Conservation (phyloP, 2,329 filamentous ascomycete genomes). For the Calonectria pauciramosa region DNA sequence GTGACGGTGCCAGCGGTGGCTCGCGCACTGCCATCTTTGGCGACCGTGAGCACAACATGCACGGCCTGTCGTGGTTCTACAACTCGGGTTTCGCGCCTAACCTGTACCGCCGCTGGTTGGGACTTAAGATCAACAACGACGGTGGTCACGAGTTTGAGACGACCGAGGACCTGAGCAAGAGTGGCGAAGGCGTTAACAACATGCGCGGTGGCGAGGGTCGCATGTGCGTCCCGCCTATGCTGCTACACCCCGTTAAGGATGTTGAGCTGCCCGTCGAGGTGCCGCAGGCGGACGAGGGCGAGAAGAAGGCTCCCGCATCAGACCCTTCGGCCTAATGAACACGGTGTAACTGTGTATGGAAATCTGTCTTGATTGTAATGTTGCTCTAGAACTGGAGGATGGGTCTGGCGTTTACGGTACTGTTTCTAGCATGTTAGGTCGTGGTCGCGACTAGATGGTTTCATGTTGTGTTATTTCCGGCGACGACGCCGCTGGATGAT, state of each 20-base stretch:
- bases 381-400: slow-evolving; percentile 13
- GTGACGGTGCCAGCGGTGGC: slow-evolving; percentile 81
- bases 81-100: slow-evolving; percentile 85
- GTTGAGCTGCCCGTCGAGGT: slow-evolving; percentile 76
- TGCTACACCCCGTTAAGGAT: slow-evolving; percentile 89
- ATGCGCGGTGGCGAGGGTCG: slow-evolving; percentile 81
- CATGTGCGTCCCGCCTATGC: slow-evolving; percentile 92
- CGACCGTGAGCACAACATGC: slow-evolving; percentile 90
- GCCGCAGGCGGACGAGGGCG: slow-evolving; percentile 60
- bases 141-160: slow-evolving; percentile 83
- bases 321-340: slow-evolving; percentile 57
- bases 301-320: slow-evolving; percentile 53
- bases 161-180: slow-evolving; percentile 65
- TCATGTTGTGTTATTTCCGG: slow-evolving; percentile 33
- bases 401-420: slow-evolving; percentile 29
- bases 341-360: slow-evolving; percentile 20
- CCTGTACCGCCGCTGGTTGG: slow-evolving; percentile 88
- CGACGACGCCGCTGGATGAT: slow-evolving; percentile 41
- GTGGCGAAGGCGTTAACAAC: slow-evolving; percentile 61
- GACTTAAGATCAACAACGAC: slow-evolving; percentile 82
- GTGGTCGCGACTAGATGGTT: slow-evolving; percentile 25
- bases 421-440: slow-evolving; percentile 22
- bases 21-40: slow-evolving; percentile 81
- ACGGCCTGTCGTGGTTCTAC: slow-evolving; percentile 92
- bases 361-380: slow-evolving; percentile 1